phyloP scores from a whole-genome alignment of 116 monocot genomes.

The Cymodocea nodosa region DNA sequence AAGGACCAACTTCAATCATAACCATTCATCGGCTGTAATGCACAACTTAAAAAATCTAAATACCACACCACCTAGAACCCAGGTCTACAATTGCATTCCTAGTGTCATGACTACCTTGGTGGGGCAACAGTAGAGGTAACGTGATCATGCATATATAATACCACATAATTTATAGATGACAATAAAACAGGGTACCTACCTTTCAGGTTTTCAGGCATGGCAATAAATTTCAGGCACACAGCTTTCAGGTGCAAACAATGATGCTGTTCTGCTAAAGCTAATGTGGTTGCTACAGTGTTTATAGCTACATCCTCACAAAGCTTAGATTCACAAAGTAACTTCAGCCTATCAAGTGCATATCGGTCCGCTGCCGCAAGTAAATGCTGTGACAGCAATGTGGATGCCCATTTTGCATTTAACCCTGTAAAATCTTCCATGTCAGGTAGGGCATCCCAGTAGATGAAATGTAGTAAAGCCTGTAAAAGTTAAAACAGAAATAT shows the following conservation, averaged over 20 bases:
- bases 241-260: constrained; percentile 72
- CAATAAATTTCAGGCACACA: constrained; percentile 77
- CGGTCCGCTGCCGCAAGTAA: constrained; percentile 85
- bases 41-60: background rate
- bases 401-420: constrained; percentile 63
- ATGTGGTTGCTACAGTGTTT: constrained; percentile 83
- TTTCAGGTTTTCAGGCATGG: constrained; percentile 75
- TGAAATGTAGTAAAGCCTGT: constrained; percentile 88
- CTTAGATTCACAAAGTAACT: constrained; percentile 56
- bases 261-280: constrained; percentile 87
- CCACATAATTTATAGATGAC: too few species aligned
- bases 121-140: too few species aligned
- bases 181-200: constrained; percentile 19
- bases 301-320: constrained; percentile 77
- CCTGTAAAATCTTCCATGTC: constrained; percentile 84
- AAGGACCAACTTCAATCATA: background rate
- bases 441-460: constrained; percentile 83
- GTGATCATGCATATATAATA: too few species aligned
- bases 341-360: constrained; percentile 81
- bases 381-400: constrained; percentile 87
- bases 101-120: too few species aligned
- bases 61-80: background rate
- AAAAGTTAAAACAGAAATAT: constrained; percentile 2
- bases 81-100: background rate
- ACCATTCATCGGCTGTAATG: too few species aligned